Evolutionary conservation across 257 asterid genomes (phyloP).

Genomic region (Penstemon davidsonii): DNA sequence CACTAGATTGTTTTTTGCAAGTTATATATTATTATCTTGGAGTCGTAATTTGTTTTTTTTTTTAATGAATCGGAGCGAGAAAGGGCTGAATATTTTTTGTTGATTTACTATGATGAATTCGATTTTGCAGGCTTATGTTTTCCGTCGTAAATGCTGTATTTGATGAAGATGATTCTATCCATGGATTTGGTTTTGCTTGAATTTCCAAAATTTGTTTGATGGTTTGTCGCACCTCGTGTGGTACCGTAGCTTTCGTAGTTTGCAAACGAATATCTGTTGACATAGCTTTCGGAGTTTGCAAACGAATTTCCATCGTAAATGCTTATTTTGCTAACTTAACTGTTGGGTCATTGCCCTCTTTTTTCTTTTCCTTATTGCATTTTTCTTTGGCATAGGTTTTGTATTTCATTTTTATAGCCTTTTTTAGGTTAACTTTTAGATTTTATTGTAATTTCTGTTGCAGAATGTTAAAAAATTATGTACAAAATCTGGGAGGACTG

Average conservation of each 20-base stretch:
- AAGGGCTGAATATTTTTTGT: neutral
- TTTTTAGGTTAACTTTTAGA: no score
- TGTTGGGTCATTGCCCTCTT: neutral
- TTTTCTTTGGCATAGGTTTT: neutral
- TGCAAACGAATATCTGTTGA: conserved; percentile 10
- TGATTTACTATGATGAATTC: conserved; percentile 8
- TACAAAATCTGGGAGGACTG: no score
- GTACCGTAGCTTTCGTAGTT: conserved; percentile 14
- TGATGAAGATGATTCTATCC: conserved; percentile 67
- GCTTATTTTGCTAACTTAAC: conserved; percentile 14
- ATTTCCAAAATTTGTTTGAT: neutral
- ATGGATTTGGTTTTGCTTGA: conserved; percentile 39
- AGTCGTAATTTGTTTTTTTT: neutral
- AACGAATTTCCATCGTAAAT: conserved; percentile 16
- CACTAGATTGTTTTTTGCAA: neutral
- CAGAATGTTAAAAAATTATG: no score
- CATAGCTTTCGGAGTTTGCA: neutral
- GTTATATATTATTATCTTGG: neutral
- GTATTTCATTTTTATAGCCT: no score
- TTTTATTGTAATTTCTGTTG: no score
- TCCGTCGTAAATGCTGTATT: conserved; percentile 57
- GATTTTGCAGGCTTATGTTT: conserved; percentile 62
- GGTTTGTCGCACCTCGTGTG: neutral
- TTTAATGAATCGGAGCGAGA: neutral
- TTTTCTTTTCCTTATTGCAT: no score